These are phyloP conservation scores for Penicillium janthinellum DNA, from an alignment of 2,329 filamentous ascomycete species.

Conservation along the genomic window DNA sequence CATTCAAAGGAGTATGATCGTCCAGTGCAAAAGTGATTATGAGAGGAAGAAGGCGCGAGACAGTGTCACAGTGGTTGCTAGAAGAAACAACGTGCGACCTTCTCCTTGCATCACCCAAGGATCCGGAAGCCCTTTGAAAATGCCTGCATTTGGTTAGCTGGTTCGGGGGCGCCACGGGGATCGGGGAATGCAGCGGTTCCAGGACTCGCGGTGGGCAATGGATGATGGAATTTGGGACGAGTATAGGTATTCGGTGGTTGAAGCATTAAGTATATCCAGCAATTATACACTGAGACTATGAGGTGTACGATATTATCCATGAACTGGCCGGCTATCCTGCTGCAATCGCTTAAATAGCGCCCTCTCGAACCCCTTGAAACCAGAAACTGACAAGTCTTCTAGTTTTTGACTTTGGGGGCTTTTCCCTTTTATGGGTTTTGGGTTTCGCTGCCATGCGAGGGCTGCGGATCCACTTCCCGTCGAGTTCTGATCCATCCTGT, in stretches of 20 bases:
- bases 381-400: not conserved
- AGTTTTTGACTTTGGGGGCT: not conserved
- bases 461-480: constrained; percentile 13
- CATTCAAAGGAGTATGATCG: not conserved
- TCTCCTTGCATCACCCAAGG: constrained; percentile 2
- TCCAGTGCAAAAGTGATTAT: not conserved
- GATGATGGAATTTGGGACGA: not conserved
- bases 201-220: not conserved
- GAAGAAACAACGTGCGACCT: constrained; percentile 7
- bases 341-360: not conserved
- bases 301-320: not conserved
- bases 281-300: not conserved
- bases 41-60: not conserved
- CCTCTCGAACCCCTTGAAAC: not conserved
- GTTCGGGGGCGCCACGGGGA: not conserved
- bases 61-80: not conserved
- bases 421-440: constrained; percentile 1
- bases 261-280: not conserved
- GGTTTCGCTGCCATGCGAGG: constrained; percentile 7
- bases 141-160: not conserved
- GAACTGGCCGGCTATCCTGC: not conserved
- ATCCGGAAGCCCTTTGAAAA: not conserved
- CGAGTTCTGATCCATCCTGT: constrained; percentile 11
- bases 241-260: not conserved
- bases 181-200: not conserved